phyloP scores from a whole-genome alignment of 306 rosid genomes.

The Cucurbita pepo region DNA sequence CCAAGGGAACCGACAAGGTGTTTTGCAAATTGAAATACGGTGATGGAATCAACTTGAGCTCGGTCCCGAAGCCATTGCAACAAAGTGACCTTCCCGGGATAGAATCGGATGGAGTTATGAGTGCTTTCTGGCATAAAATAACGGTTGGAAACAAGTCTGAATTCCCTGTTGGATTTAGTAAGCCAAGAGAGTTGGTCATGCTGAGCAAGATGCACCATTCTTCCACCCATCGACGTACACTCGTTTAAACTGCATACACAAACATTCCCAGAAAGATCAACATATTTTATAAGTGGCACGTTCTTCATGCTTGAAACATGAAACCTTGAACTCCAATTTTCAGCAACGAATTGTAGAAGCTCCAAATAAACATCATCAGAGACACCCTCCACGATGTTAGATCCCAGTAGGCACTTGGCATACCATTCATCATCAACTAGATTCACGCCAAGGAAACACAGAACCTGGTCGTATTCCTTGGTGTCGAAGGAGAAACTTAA shows the following conservation, averaged over 20 bases:
- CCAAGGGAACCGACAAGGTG: constrained; percentile 3
- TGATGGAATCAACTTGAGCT: constrained; percentile 6
- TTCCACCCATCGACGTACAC: background rate
- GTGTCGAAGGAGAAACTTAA: constrained; percentile 39
- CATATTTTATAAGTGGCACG: constrained; percentile 36
- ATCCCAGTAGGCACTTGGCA: constrained; percentile 49
- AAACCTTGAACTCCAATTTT: constrained; percentile 20
- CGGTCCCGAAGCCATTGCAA: constrained; percentile 24
- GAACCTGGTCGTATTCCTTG: constrained; percentile 19
- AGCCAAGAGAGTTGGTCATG: constrained; percentile 25
- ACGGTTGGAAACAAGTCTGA: constrained; percentile 5
- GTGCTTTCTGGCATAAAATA: constrained; percentile 43
- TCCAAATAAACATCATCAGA: constrained; percentile 34
- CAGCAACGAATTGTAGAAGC: constrained; percentile 36
- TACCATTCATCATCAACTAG: constrained; percentile 41
- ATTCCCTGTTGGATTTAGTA: constrained; percentile 34
- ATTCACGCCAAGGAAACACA: constrained; percentile 34
- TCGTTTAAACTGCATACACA: constrained; percentile 22
- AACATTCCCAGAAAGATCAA: constrained; percentile 15
- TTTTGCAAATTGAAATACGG: constrained; percentile 16
- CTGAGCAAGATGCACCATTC: constrained; percentile 13
- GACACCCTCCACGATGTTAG: constrained; percentile 33
- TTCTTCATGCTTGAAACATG: constrained; percentile 10
- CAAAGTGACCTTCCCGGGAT: constrained; percentile 6
- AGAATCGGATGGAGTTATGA: constrained; percentile 21